Conservation (phyloP, 257 asterid species). For the Fraxinus quadrangulata region DNA sequence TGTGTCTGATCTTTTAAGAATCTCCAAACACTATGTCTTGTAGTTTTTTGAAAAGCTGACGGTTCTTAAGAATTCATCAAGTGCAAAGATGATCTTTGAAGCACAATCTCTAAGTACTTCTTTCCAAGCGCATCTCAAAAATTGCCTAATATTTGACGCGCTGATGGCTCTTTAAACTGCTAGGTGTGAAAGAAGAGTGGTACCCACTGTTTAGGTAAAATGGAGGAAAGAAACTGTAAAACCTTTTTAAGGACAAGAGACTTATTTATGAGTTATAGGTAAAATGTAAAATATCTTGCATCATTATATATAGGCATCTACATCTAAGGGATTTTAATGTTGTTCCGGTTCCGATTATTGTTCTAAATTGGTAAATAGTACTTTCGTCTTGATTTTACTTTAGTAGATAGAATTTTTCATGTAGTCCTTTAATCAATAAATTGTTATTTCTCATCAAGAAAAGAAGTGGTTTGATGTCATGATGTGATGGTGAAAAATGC, state of each 20-base stretch:
- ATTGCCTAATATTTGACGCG: background rate
- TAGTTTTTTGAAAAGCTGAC: background rate
- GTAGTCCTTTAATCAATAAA: background rate
- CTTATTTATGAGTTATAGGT: background rate
- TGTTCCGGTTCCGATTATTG: background rate
- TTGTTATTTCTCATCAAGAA: background rate
- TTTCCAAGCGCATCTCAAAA: background rate
- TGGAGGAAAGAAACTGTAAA: background rate
- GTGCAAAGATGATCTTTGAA: background rate
- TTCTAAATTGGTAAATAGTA: background rate
- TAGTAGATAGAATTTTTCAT: background rate
- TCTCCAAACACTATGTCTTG: background rate
- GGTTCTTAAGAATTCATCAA: background rate
- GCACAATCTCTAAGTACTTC: background rate
- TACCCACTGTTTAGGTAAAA: background rate
- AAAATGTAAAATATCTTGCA: background rate
- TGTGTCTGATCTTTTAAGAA: background rate
- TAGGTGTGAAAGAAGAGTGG: background rate
- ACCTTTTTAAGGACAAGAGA: background rate
- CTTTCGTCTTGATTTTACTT: background rate
- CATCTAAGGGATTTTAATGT: background rate
- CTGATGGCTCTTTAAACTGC: background rate
- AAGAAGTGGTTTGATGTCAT: background rate
- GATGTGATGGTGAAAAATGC: background rate
- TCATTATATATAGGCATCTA: background rate